These are phyloP conservation scores for Solanum piurae DNA, from an alignment of 257 asterid species.

Conservation along the genomic window DNA sequence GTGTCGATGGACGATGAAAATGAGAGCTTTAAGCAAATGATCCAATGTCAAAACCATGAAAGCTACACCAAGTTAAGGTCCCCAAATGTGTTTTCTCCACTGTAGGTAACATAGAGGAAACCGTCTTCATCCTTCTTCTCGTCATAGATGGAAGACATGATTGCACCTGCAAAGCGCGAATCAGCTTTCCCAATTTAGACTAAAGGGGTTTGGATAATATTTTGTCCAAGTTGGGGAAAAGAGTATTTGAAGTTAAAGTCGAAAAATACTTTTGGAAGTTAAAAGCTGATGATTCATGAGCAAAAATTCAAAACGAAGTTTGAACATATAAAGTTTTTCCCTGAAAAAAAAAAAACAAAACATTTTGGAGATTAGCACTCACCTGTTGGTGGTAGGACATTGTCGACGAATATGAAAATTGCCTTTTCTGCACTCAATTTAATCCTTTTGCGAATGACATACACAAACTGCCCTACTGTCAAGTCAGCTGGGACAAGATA, in stretches of 20 bases:
- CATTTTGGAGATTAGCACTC: background rate
- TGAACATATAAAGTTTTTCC: background rate
- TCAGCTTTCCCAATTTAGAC: too few species aligned
- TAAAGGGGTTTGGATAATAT: background rate
- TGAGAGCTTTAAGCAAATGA: background rate
- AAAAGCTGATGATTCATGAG: background rate
- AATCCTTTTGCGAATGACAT: conserved; percentile 37
- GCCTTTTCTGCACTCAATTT: conserved; percentile 35
- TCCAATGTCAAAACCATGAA: background rate
- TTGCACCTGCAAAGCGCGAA: conserved; percentile 2
- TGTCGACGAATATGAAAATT: conserved; percentile 30
- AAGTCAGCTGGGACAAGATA: conserved; percentile 38
- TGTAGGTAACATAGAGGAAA: conserved; percentile 20
- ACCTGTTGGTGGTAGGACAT: conserved; percentile 37
- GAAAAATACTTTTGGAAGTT: background rate
- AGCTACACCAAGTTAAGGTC: background rate
- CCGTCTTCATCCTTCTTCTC: conserved; percentile 23
- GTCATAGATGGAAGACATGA: conserved; percentile 17
- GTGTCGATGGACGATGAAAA: background rate
- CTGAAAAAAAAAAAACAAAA: background rate
- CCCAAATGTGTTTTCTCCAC: conserved; percentile 27
- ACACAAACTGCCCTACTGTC: conserved; percentile 37
- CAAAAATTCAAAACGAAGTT: background rate
- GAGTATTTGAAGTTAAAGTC: background rate
- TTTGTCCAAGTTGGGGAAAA: background rate